Evolutionary conservation across 306 rosid genomes (phyloP), one percentile per base, ranked within the genome.

Genomic region (Leucaena leucocephala): DNA sequence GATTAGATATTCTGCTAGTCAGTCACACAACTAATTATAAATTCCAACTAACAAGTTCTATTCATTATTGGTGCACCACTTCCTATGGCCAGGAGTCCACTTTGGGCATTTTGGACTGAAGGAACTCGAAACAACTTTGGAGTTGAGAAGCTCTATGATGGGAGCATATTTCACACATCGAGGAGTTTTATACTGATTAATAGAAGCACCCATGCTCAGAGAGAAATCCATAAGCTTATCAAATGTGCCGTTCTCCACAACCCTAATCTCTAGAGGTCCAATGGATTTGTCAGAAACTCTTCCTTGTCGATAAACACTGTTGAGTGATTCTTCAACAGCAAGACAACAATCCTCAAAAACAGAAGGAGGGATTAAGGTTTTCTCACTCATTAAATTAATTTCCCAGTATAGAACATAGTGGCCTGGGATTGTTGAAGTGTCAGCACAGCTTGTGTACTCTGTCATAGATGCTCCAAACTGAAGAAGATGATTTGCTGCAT

Each of bases 361-460:
- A 4, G 82, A 80, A 33, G 62, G 11, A 54, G 91, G 89, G 61
- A 85, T 75, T 70, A 65, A n/a, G 35, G 69, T 61, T 42, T 74
- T 50, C 4, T 62, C 67, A 27, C 74, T 78, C 8, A 27, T 27
- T 27, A 8, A 16, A 78, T 34, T 67, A 8, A 87, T 82, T 79
- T 88, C 91, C 89, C 91, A 88, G 76, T 83, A 81, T 45, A 88
- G 42, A 3, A 88, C 89, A 8, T 86, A 85, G 73, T 85, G 88
- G 12, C 89, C 86, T 0, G 88, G 89, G 71, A 85, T 65, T 11
- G 86, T 54, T 16, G 80, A 72, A 0, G 87, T 78, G 63, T 87
- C 87, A 1, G 91, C 87, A 19, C 76, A 76, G 76, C 89, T 82
- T 7, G 89, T 87, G 82, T 87, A 87, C 65, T 87, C 91, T 5